phyloP scores from a whole-genome alignment of 257 asterid genomes.

The Nicotiana otophora region DNA sequence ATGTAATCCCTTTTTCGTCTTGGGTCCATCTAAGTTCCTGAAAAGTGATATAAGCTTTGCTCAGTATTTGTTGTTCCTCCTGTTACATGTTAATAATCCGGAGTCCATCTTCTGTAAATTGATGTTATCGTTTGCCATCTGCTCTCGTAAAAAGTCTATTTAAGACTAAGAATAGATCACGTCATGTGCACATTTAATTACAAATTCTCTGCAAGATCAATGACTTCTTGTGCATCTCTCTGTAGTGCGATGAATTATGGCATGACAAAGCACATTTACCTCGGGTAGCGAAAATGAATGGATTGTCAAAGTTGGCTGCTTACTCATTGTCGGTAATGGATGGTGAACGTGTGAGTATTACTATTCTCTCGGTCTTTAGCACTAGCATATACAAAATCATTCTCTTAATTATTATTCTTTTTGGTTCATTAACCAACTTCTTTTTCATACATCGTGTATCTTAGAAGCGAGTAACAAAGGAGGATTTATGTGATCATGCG shows the following conservation, averaged over 20 bases:
- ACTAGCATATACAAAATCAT: neutral
- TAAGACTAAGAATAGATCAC: neutral
- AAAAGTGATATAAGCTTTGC: neutral
- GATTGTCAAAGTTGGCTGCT: slow-evolving; percentile 50
- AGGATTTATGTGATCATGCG: slow-evolving; percentile 62
- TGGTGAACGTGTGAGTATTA: slow-evolving; percentile 57
- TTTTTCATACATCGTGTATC: slow-evolving; percentile 11
- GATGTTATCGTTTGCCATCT: neutral
- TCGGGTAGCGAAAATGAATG: slow-evolving; percentile 45
- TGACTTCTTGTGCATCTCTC: neutral
- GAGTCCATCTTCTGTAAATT: no score
- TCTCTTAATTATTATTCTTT: neutral
- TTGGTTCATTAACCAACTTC: neutral
- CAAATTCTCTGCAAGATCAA: neutral
- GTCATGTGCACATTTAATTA: neutral
- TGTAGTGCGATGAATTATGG: slow-evolving; percentile 76
- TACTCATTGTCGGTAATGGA: slow-evolving; percentile 61
- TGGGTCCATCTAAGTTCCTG: neutral
- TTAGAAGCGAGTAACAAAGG: slow-evolving; percentile 60
- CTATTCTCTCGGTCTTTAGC: neutral
- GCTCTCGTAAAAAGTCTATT: neutral
- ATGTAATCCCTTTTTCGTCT: neutral
- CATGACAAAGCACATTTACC: slow-evolving; percentile 76
- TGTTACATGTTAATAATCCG: neutral
- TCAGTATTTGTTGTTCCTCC: neutral